phyloP scores from a whole-genome alignment of 2,329 filamentous ascomycete genomes.

The Endoconidiophora polonica region DNA sequence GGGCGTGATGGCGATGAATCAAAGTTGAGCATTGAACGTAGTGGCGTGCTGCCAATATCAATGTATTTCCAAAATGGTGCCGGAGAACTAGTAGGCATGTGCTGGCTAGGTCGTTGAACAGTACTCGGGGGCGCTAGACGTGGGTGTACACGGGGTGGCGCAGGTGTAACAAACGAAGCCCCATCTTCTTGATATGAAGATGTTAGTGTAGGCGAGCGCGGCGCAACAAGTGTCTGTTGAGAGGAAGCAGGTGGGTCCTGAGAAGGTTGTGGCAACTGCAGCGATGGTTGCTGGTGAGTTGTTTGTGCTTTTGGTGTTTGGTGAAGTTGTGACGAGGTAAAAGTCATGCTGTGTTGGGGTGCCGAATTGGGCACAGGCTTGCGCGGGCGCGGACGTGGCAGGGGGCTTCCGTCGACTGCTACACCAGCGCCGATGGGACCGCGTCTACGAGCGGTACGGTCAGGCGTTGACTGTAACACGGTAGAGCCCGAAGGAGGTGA shows the following conservation, averaged over 20 bases:
- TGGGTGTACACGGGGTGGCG: constrained; percentile 56
- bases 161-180: constrained; percentile 50
- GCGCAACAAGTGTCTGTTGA: constrained; percentile 9
- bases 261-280: not conserved
- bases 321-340: constrained; percentile 22
- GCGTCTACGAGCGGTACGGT: constrained; percentile 23
- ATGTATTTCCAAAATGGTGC: constrained; percentile 83
- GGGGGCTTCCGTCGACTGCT: constrained; percentile 42
- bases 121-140: constrained; percentile 65
- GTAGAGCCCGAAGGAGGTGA: constrained; percentile 39
- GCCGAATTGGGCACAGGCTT: constrained; percentile 9
- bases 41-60: constrained; percentile 57
- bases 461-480: constrained; percentile 40
- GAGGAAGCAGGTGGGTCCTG: constrained; percentile 3
- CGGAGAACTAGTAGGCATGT: constrained; percentile 71
- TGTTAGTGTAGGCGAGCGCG: constrained; percentile 43
- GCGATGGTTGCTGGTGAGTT: not conserved
- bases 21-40: constrained; percentile 32
- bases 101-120: constrained; percentile 63
- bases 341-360: constrained; percentile 26
- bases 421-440: constrained; percentile 19
- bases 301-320: constrained; percentile 16
- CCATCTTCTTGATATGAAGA: constrained; percentile 45
- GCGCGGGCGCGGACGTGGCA: constrained; percentile 33
- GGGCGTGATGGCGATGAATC: constrained; percentile 44